Percentiles rank a stretch among this genome's conserved stretches.
These are phyloP conservation scores for Boletus rubescentipes DNA, from an alignment of 768 basidiomycete species.

Conservation along the genomic window DNA sequence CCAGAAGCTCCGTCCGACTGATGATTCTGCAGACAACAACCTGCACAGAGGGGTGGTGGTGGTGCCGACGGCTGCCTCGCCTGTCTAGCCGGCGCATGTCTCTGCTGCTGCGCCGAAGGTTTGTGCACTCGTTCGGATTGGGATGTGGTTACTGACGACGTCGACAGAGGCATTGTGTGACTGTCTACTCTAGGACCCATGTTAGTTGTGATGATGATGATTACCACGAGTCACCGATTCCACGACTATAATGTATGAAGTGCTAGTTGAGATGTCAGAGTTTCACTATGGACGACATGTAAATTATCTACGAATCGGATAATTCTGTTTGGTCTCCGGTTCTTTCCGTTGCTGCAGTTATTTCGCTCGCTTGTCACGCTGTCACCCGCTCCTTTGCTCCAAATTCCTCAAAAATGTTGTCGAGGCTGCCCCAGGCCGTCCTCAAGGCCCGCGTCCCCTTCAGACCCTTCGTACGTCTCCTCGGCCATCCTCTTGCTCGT, in stretches of 20 bases:
- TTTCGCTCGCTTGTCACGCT: constrained; percentile 45
- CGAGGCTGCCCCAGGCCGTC: constrained; percentile 76
- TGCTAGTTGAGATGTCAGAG: constrained; percentile 6
- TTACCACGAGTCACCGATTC: constrained; percentile 1
- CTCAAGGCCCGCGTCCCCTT: constrained; percentile 54
- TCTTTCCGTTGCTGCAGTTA: constrained; percentile 41
- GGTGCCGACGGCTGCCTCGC: constrained; percentile 41
- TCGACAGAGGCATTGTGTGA: constrained; percentile 64
- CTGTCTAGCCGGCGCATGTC: constrained; percentile 46
- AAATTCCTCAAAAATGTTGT: constrained; percentile 72
- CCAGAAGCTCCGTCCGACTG: neutral
- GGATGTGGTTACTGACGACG: constrained; percentile 27
- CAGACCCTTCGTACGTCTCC: constrained; percentile 48
- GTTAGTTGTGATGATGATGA: constrained; percentile 3
- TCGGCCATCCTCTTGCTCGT: constrained; percentile 1
- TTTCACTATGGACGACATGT: constrained; percentile 20
- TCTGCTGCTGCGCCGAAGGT: constrained; percentile 57
- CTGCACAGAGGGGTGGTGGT: constrained; percentile 34
- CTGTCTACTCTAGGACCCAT: constrained; percentile 50
- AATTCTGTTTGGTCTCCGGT: constrained; percentile 41
- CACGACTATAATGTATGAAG: constrained; percentile 19
- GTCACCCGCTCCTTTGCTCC: constrained; percentile 37
- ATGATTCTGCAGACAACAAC: constrained; percentile 41
- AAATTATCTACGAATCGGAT: constrained; percentile 31
- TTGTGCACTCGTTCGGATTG: constrained; percentile 22